Conservation (phyloP, 768 basidiomycete species). For the Pleurotus pulmonarius region DNA sequence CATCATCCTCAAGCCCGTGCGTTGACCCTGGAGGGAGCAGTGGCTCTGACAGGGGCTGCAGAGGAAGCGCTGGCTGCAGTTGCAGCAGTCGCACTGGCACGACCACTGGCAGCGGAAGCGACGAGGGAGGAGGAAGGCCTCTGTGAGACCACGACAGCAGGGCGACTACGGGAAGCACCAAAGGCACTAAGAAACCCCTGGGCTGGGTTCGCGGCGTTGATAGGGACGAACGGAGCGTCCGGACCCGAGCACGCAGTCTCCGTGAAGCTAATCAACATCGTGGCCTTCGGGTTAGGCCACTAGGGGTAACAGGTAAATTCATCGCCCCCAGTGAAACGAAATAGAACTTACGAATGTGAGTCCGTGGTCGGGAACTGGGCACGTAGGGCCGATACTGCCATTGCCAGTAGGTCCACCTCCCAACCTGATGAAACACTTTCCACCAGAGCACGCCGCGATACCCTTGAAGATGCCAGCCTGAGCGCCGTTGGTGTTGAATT, state of each 20-base stretch:
- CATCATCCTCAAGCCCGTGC: neutral
- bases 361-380: neutral
- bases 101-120: neutral
- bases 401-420: neutral
- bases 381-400: neutral
- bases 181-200: neutral
- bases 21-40: neutral
- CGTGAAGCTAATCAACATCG: neutral
- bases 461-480: constrained; percentile 4
- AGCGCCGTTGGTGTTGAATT: neutral
- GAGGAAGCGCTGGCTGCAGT: neutral
- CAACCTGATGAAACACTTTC: constrained; percentile 2
- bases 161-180: neutral
- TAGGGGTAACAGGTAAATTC: neutral
- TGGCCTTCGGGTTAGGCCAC: constrained; percentile 3
- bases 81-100: neutral
- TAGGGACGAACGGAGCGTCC: neutral
- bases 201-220: neutral
- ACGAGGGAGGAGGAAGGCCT: neutral
- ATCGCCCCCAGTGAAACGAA: neutral
- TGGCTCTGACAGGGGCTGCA: neutral
- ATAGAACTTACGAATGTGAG: constrained; percentile 2
- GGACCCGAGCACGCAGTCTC: constrained; percentile 4
- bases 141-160: neutral
- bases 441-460: neutral